Conservation (phyloP, 495 filamentous ascomycete genomes). For the Aspergillus ellipticus region DNA sequence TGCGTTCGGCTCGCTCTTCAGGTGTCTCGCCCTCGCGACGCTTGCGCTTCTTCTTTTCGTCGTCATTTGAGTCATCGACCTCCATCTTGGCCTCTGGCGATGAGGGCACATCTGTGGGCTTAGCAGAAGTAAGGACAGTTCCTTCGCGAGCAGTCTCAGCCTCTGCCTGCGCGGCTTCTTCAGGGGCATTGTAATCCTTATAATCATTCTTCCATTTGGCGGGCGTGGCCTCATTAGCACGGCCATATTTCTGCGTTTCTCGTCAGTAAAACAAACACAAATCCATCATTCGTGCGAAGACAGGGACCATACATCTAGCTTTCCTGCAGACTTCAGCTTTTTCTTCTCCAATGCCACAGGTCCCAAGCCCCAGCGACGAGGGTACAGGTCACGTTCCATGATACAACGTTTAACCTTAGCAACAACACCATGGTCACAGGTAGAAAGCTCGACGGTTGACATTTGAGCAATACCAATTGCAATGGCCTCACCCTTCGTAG, state of each 20-base stretch:
- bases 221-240: conserved; percentile 86
- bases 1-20: conserved; percentile 71
- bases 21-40: conserved; percentile 76
- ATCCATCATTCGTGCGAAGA: neutral
- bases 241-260: conserved; percentile 69
- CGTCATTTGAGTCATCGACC: conserved; percentile 40
- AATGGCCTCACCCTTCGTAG: conserved; percentile 97
- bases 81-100: conserved; percentile 33
- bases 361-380: conserved; percentile 89
- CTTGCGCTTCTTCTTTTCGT: conserved; percentile 72
- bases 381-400: conserved; percentile 98
- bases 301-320: conserved; percentile 69
- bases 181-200: conserved; percentile 73
- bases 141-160: conserved; percentile 37
- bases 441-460: conserved; percentile 86
- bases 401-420: conserved; percentile 98
- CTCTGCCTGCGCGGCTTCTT: conserved; percentile 38
- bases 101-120: conserved; percentile 28
- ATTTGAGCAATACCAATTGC: conserved; percentile 93
- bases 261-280: conserved; percentile 11
- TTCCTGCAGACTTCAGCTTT: conserved; percentile 96
- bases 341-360: conserved; percentile 93
- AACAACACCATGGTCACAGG: conserved; percentile 93
- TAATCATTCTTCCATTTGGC: conserved; percentile 86
- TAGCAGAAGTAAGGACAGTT: conserved; percentile 31